Conservation (phyloP, 2,329 filamentous ascomycete species). For the Cryphonectria carpinicola region DNA sequence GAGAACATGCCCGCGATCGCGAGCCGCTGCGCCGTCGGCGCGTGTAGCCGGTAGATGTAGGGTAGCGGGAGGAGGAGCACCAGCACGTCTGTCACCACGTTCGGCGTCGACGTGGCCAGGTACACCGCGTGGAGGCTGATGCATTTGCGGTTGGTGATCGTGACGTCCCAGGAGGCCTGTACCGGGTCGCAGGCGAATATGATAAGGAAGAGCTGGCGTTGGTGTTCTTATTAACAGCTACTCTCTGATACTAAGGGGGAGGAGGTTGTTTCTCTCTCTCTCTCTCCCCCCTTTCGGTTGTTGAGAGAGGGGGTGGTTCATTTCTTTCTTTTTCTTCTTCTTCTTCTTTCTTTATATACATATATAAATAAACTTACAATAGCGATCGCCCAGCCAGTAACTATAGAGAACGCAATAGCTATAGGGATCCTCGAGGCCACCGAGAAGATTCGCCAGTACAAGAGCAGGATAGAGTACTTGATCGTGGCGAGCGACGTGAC, state of each 20-base stretch:
- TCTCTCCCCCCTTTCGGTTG: too few species aligned
- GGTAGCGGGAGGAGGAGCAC: background rate
- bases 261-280: background rate
- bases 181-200: background rate
- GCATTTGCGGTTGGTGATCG: background rate
- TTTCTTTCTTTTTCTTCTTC: too few species aligned
- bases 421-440: background rate
- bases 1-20: conserved; percentile 3
- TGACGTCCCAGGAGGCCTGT: conserved; percentile 1
- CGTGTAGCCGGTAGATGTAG: background rate
- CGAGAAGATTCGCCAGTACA: conserved; percentile 3
- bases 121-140: background rate
- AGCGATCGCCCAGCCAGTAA: background rate
- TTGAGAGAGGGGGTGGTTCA: too few species aligned
- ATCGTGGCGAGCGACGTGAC: conserved; percentile 1
- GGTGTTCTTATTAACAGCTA: background rate
- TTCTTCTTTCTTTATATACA: too few species aligned
- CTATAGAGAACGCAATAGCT: background rate
- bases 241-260: background rate
- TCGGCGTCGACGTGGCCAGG: background rate
- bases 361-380: background rate
- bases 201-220: background rate
- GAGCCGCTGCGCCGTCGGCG: conserved; percentile 1
- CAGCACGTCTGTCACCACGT: background rate
- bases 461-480: conserved; percentile 5